A percentile compares a stretch with the other conserved stretches of the same genome.
phyloP scores from a whole-genome alignment of 768 basidiomycete genomes.

The Piloderma croceum region DNA sequence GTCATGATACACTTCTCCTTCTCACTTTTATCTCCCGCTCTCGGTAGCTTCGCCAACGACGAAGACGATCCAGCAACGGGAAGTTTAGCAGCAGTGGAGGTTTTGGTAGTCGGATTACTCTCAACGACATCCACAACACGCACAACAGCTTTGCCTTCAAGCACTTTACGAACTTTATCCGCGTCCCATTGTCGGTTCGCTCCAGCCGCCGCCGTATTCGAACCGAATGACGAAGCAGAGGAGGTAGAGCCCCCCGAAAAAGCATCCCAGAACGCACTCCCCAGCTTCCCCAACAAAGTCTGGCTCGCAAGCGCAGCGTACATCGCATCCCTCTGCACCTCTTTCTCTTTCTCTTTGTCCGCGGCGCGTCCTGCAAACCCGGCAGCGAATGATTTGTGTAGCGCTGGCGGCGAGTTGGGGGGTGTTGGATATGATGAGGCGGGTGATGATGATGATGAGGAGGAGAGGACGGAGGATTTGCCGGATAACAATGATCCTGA shows the following conservation, averaged over 20 bases:
- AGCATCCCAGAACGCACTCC: conserved; percentile 83
- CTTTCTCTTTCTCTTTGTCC: conserved; percentile 30
- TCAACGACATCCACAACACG: conserved; percentile 78
- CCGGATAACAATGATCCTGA: too few relatives aligned
- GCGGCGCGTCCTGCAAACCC: conserved; percentile 2
- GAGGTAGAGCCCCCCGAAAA: conserved; percentile 52
- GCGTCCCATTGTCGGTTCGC: conserved; percentile 47
- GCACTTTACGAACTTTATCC: conserved; percentile 74
- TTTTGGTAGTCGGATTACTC: conserved; percentile 4
- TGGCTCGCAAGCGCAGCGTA: conserved; percentile 74
- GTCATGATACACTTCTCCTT: conserved; percentile 21
- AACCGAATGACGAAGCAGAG: conserved; percentile 18
- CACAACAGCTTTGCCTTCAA: conserved; percentile 80
- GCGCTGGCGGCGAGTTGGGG: not conserved
- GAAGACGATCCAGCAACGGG: conserved; percentile 1
- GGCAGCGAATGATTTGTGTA: conserved; percentile 3
- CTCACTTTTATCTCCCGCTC: conserved; percentile 13
- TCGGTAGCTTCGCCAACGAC: conserved; percentile 6
- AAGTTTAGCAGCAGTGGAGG: not conserved
- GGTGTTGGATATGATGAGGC: not conserved
- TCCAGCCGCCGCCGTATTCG: conserved; percentile 6
- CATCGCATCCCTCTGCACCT: conserved; percentile 46
- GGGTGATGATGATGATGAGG: conserved; percentile 5
- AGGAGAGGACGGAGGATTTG: too few relatives aligned
- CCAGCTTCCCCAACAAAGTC: conserved; percentile 66